Conservation (phyloP, 352 stramenopile genomes). For the Pythium aphanidermatum region DNA sequence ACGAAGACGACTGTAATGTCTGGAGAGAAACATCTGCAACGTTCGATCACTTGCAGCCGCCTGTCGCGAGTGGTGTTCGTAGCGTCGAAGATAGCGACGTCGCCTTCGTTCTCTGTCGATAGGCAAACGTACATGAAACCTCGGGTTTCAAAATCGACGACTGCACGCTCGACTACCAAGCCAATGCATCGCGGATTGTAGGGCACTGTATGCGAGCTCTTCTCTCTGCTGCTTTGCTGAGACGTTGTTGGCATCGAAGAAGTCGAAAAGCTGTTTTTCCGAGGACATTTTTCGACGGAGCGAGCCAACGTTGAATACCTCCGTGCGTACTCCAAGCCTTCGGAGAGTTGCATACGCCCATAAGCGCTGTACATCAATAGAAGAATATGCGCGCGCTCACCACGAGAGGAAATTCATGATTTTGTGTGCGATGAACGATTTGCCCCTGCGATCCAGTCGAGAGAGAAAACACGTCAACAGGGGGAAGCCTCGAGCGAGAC, state of each 20-base stretch:
- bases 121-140: background rate
- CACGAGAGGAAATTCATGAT: conserved; percentile 45
- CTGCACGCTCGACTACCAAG: conserved; percentile 16
- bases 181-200: conserved; percentile 35
- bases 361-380: background rate
- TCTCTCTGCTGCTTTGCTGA: conserved; percentile 51
- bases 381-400: conserved; percentile 5
- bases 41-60: conserved; percentile 19
- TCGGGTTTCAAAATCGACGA: background rate
- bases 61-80: conserved; percentile 63
- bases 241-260: conserved; percentile 82
- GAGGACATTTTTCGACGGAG: conserved; percentile 76
- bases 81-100: conserved; percentile 74
- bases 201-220: conserved; percentile 52
- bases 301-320: conserved; percentile 91
- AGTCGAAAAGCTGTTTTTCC: conserved; percentile 51
- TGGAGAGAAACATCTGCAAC: conserved; percentile 15
- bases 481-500: no score
- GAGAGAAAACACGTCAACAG: conserved; percentile 1
- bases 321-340: conserved; percentile 35
- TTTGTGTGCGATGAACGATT: conserved; percentile 90
- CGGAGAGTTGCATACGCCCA: background rate
- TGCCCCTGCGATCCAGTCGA: conserved; percentile 47
- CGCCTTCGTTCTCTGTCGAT: conserved; percentile 23
- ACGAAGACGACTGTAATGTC: conserved; percentile 67